A percentile compares a stretch with the other conserved stretches of the same genome.
Evolutionary conservation across 164 flowering plant species (phyloP).

Genomic region (Saururus chinensis): DNA sequence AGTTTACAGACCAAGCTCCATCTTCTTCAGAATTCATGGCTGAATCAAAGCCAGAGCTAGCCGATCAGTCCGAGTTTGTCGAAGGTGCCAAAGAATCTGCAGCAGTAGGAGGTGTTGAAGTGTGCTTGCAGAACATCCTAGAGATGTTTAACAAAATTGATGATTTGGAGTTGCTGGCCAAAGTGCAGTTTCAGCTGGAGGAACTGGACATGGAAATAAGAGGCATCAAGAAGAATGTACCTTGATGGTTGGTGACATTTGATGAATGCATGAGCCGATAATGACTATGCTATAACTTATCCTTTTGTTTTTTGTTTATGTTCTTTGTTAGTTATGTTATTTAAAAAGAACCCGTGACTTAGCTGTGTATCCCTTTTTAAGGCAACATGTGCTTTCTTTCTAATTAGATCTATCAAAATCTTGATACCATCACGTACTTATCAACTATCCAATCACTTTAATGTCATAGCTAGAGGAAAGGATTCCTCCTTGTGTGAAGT

Average conservation of each 20-base stretch:
- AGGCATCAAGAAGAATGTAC: not conserved
- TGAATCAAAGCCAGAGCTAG: not conserved
- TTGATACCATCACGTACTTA: too few relatives aligned
- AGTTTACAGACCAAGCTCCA: not conserved
- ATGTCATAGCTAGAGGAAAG: too few relatives aligned
- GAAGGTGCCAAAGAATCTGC: not conserved
- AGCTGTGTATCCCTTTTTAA: too few relatives aligned
- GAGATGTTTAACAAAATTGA: slow-evolving; percentile 1
- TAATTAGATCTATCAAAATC: too few relatives aligned
- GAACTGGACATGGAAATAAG: not conserved
- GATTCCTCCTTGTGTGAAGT: too few relatives aligned
- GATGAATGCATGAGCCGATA: not conserved
- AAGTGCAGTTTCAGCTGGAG: not conserved
- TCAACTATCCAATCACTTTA: too few relatives aligned
- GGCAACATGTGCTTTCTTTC: too few relatives aligned
- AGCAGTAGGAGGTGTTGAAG: not conserved
- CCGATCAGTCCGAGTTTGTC: not conserved
- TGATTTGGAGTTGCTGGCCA: not conserved
- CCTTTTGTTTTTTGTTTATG: too few relatives aligned
- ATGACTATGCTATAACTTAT: too few relatives aligned
- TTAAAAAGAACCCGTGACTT: too few relatives aligned
- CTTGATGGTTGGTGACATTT: not conserved
- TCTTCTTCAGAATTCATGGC: not conserved
- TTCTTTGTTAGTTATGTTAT: too few relatives aligned
- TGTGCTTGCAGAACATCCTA: not conserved